phyloP scores from a whole-genome alignment of 176 grass and related monocot genomes.

The Oryza rufipogon region DNA sequence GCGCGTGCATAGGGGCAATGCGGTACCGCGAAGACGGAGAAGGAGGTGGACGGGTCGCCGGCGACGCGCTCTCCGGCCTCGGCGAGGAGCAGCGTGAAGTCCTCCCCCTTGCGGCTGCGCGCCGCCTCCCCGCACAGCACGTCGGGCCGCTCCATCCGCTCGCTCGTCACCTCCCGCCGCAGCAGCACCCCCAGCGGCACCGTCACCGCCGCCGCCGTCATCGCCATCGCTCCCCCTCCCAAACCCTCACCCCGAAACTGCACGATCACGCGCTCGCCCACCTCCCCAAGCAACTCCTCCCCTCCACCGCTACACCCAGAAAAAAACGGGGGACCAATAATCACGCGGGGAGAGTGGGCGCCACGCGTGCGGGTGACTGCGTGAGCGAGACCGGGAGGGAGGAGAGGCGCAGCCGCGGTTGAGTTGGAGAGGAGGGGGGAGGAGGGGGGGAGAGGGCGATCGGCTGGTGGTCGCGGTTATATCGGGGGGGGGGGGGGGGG shows the following conservation, averaged over 20 bases:
- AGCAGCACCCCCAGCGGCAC: constrained; percentile 84
- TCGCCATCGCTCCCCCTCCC: constrained; percentile 16
- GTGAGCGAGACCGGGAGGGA: not conserved
- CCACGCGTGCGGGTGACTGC: constrained; percentile 14
- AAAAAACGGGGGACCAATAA: not conserved
- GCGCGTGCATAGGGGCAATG: constrained; percentile 23
- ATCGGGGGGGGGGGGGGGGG: not conserved
- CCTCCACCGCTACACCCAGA: not conserved
- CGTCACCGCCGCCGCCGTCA: constrained; percentile 36
- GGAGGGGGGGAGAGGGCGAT: not conserved
- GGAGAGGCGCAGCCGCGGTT: not conserved
- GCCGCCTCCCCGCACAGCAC: constrained; percentile 79
- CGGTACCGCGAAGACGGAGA: constrained; percentile 93
- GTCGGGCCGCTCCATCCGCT: constrained; percentile 86
- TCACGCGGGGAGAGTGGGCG: constrained; percentile 28
- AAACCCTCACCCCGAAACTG: no score
- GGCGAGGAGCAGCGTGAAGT: constrained; percentile 76
- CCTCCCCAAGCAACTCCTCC: not conserved
- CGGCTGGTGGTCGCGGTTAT: constrained; percentile 33
- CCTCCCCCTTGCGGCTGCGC: constrained; percentile 90
- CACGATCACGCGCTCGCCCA: not conserved
- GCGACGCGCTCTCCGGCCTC: constrained; percentile 60
- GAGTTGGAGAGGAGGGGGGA: not conserved
- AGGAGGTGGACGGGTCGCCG: constrained; percentile 78
- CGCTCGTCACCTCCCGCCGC: constrained; percentile 85